Conservation (phyloP, 192 early-diverging fungal species). For the Mortierella alpina region DNA sequence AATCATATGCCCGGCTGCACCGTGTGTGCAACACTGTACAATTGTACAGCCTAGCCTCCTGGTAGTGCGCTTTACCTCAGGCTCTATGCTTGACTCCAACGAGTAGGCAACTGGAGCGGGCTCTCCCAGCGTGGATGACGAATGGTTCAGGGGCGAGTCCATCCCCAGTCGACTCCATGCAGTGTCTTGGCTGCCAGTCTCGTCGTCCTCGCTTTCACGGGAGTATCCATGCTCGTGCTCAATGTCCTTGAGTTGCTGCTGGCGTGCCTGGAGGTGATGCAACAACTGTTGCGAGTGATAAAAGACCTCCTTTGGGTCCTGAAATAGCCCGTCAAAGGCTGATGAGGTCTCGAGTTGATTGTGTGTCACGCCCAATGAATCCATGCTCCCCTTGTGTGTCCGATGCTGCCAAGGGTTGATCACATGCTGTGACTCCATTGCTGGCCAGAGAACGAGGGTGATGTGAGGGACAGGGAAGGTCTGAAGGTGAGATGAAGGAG, state of each 20-base stretch:
- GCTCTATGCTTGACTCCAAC: constrained; percentile 8
- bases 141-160: constrained; percentile 38
- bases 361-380: constrained; percentile 26
- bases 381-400: not conserved
- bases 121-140: constrained; percentile 32
- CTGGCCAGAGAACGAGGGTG: not conserved
- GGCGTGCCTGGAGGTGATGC: constrained; percentile 9
- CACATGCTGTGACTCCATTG: constrained; percentile 44
- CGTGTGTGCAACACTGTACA: not conserved
- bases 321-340: constrained; percentile 27
- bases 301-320: constrained; percentile 34
- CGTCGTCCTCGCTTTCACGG: constrained; percentile 20
- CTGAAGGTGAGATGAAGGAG: not conserved
- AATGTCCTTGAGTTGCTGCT: not conserved
- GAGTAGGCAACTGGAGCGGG: constrained; percentile 5
- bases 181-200: constrained; percentile 26
- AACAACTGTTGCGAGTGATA: constrained; percentile 17
- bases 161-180: constrained; percentile 31
- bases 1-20: no score
- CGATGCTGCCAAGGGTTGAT: constrained; percentile 41
- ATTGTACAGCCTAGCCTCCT: not conserved
- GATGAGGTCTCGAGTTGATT: not conserved
- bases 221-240: not conserved
- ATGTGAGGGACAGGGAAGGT: not conserved
- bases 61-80: constrained; percentile 15